Conservation (phyloP, 2,329 filamentous ascomycete genomes). For the Sclerotinia nivalis region DNA sequence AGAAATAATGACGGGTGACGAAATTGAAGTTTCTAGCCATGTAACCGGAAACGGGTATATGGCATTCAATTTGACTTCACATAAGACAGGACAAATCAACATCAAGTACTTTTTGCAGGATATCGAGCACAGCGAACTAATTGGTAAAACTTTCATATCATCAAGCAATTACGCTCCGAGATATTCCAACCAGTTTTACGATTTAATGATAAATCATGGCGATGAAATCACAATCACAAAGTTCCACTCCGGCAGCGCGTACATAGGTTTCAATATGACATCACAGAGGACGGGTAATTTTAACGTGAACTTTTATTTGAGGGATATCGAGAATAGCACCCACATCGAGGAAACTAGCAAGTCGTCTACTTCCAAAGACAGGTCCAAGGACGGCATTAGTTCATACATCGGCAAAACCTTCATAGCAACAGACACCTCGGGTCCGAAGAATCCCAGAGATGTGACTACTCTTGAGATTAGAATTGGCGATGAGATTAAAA, state of each 20-base stretch:
- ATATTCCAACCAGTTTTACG: not conserved
- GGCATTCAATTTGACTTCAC: not conserved
- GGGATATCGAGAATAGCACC: not conserved
- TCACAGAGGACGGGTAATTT: not conserved
- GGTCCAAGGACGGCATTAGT: not conserved
- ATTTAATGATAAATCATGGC: not conserved
- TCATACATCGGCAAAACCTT: constrained; percentile 4
- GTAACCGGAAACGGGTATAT: not conserved
- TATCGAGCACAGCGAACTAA: not conserved
- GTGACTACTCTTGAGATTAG: not conserved
- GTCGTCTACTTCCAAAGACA: not conserved
- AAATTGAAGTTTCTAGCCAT: not conserved
- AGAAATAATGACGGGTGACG: not conserved
- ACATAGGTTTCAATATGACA: not conserved
- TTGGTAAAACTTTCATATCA: not conserved
- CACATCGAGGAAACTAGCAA: not conserved
- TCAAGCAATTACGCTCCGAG: not conserved
- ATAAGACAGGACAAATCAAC: not conserved
- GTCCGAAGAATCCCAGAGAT: not conserved
- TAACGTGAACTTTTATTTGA: not conserved
- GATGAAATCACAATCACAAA: not conserved
- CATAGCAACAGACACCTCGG: not conserved
- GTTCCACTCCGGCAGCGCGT: not conserved
- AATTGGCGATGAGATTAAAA: not conserved
- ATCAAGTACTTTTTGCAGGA: not conserved